Percentiles rank a stretch among this genome's conserved stretches.
phyloP scores from a whole-genome alignment of 2,329 filamentous ascomycete genomes.

The Stachybotrys echinatus region DNA sequence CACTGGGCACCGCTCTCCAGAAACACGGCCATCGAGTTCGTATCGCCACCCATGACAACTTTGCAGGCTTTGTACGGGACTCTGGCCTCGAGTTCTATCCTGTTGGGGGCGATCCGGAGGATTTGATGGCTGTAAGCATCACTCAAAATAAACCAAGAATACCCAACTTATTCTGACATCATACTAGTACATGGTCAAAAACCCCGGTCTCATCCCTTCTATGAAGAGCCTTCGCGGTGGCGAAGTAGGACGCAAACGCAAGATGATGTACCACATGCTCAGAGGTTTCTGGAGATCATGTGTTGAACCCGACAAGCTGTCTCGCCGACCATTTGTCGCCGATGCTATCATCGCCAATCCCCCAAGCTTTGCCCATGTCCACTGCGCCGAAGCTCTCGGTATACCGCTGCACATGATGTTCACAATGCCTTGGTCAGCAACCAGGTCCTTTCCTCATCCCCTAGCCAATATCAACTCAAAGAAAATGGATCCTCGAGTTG shows the following conservation, averaged over 20 bases:
- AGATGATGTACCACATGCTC: slow-evolving; percentile 21
- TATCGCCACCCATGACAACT: slow-evolving; percentile 60
- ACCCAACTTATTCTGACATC: slow-evolving; percentile 11
- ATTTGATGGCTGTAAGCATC: slow-evolving; percentile 23
- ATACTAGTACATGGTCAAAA: slow-evolving; percentile 22
- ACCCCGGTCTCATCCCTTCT: slow-evolving; percentile 21
- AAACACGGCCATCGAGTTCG: slow-evolving; percentile 68
- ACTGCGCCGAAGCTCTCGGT: neutral
- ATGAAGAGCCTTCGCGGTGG: slow-evolving; percentile 18
- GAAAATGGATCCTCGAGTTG: neutral
- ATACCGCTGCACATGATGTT: slow-evolving; percentile 1
- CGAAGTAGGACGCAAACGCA: slow-evolving; percentile 18
- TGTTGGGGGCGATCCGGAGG: slow-evolving; percentile 48
- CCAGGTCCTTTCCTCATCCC: neutral
- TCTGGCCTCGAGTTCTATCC: slow-evolving; percentile 46
- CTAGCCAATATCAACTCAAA: neutral
- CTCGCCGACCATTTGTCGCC: neutral
- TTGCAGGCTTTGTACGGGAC: slow-evolving; percentile 41
- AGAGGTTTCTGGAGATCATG: slow-evolving; percentile 23
- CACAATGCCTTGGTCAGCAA: neutral
- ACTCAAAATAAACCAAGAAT: slow-evolving; percentile 23
- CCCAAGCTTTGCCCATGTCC: neutral
- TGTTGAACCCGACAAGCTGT: slow-evolving; percentile 14
- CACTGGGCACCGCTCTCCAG: slow-evolving; percentile 63
- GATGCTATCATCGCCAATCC: slow-evolving; percentile 1